Evolutionary conservation across 805 yeast genomes (phyloP).

Genomic region (Alloascoidea hylecoeti): DNA sequence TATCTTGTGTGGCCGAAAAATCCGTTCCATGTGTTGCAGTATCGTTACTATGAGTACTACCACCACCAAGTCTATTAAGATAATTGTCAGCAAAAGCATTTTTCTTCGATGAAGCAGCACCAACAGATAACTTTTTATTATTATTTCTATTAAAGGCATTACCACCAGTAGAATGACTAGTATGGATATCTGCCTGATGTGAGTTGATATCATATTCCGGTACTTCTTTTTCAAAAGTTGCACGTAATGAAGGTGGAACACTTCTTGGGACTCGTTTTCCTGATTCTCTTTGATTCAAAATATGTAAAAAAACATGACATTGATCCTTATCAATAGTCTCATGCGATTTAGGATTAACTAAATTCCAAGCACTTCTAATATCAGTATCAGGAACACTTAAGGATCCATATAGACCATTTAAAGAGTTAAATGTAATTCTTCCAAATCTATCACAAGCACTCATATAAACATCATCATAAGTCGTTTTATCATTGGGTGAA

Average conservation of each 20-base stretch:
- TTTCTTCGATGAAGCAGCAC: constrained; percentile 11
- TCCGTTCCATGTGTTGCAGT: constrained; percentile 44
- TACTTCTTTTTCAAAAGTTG: constrained; percentile 77
- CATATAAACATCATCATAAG: constrained; percentile 68
- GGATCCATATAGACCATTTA: constrained; percentile 54
- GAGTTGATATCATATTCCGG: constrained; percentile 46
- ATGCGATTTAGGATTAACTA: constrained; percentile 81
- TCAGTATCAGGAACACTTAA: constrained; percentile 77
- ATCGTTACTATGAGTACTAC: no score
- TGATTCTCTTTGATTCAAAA: constrained; percentile 77
- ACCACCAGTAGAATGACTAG: constrained; percentile 8
- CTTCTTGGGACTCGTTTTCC: constrained; percentile 80
- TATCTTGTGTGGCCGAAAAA: constrained; percentile 51
- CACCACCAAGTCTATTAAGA: constrained; percentile 36
- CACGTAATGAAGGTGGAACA: constrained; percentile 88
- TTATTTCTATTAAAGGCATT: constrained; percentile 10
- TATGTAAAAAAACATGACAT: constrained; percentile 76
- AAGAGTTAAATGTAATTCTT: constrained; percentile 58
- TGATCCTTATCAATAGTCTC: constrained; percentile 92
- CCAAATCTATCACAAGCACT: constrained; percentile 70
- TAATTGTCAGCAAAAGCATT: constrained; percentile 24
- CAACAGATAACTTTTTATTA: constrained; percentile 21
- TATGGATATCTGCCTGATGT: constrained; percentile 29
- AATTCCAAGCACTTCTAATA: constrained; percentile 83
- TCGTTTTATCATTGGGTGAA: constrained; percentile 69